Percentiles rank a stretch among this genome's conserved stretches.
phyloP scores from a whole-genome alignment of 2,329 filamentous ascomycete species.

The Fusarium brevicatenulatum region DNA sequence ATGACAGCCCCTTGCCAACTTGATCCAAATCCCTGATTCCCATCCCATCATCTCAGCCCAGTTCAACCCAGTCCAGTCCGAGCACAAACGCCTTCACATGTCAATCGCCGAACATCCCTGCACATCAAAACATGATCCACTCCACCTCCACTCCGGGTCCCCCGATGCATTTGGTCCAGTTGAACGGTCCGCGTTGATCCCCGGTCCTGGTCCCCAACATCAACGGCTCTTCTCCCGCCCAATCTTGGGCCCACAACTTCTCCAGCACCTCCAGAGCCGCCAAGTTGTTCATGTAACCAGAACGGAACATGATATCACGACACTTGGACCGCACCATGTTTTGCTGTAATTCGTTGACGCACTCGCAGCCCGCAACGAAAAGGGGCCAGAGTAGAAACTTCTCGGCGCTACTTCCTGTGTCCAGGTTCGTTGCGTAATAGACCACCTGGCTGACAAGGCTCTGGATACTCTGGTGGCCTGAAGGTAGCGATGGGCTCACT shows the following conservation, averaged over 20 bases:
- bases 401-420: slow-evolving; percentile 76
- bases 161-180: slow-evolving; percentile 67
- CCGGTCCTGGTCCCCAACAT: slow-evolving; percentile 49
- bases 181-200: slow-evolving; percentile 62
- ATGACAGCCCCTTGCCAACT: slow-evolving; percentile 23
- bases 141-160: slow-evolving; percentile 67
- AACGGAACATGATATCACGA: slow-evolving; percentile 85
- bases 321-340: slow-evolving; percentile 82
- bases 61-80: slow-evolving; percentile 11
- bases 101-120: slow-evolving; percentile 24
- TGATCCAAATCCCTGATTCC: slow-evolving; percentile 18
- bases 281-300: slow-evolving; percentile 93
- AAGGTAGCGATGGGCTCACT: slow-evolving; percentile 78
- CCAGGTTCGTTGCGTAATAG: slow-evolving; percentile 83
- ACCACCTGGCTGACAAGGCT: slow-evolving; percentile 84
- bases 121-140: slow-evolving; percentile 71
- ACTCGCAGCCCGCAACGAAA: slow-evolving; percentile 90
- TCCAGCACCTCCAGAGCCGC: slow-evolving; percentile 87
- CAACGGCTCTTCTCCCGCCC: slow-evolving; percentile 51
- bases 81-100: slow-evolving; percentile 29
- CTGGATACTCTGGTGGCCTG: slow-evolving; percentile 81
- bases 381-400: slow-evolving; percentile 95
- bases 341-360: slow-evolving; percentile 82
- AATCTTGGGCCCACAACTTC: slow-evolving; percentile 77
- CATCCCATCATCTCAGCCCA: slow-evolving; percentile 20